Base-by-base conservation (phyloP, 495 filamentous ascomycete genomes). In the Aspergillus funiculosus region DNA sequence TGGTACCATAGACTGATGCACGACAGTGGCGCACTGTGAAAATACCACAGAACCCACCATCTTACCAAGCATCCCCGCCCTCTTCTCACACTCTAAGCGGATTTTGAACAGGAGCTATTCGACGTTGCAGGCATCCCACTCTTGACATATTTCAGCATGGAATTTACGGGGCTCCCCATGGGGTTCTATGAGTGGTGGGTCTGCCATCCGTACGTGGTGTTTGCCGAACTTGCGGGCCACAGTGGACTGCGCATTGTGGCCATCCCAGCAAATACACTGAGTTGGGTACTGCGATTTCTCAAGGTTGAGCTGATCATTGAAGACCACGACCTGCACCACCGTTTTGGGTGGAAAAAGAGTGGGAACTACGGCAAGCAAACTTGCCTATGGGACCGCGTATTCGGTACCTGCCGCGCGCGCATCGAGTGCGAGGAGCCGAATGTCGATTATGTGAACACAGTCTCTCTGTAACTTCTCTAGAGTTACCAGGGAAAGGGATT, bases 181-280 rank as follows among this genome's bases (percentile, higher is more conserved):
- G 67, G 66, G 0, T 71, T 69, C 45, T 71, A 71, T 28, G 67
- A 71, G 42, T 71, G 67, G 67, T 71, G 65, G 65, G 46, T 71
- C 8, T 71, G 67, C 28, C 66, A 71, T 13, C 46, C 63, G 40
- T 71, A 71, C n/a, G 58, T 71, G 7, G 62, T 60, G 0, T 69
- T 67, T 44, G 61, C 66, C 1, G 67, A 71, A 39, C 61, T 71
- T 0, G 60, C 66, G 14, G 67, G 67, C 0, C 67, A 71, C 26
- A 64, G 60, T 28, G 67, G 67, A 0, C 26, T 71, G 27, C 52
- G 67, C 5, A 35, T 68, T 26, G 62, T 68, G 24, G 21, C 58
- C 13, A 64, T 63, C 5, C 62, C 61, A n/a, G 58, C 60, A 2
- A 60, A 60, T 4, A 66, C 67, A 11, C 21, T 67, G 48, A 61